Evolutionary conservation across 257 asterid genomes (phyloP).

Genomic region (Phtheirospermum japonicum): DNA sequence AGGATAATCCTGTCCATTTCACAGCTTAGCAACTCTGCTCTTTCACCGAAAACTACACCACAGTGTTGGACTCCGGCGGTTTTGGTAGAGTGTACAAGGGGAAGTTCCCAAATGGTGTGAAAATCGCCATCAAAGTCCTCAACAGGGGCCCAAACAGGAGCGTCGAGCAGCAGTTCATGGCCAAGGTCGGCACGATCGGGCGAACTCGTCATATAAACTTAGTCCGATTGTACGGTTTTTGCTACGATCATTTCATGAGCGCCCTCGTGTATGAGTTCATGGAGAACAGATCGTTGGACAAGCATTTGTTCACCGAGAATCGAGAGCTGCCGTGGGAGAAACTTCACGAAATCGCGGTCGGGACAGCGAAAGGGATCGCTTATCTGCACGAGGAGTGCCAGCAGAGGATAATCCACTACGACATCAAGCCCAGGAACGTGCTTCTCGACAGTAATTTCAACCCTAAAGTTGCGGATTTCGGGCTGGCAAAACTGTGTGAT

Average conservation of each 20-base stretch:
- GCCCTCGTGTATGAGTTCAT: conserved; percentile 40
- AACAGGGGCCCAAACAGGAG: conserved; percentile 19
- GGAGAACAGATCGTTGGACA: conserved; percentile 38
- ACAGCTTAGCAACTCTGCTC: conserved; percentile 31
- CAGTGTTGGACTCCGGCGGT: conserved; percentile 32
- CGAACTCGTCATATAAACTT: conserved; percentile 34
- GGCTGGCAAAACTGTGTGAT: conserved; percentile 34
- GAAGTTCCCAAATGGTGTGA: conserved; percentile 34
- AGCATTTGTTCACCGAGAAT: conserved; percentile 27
- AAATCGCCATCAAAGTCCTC: conserved; percentile 38
- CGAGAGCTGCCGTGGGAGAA: conserved; percentile 31
- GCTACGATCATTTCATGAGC: conserved; percentile 33
- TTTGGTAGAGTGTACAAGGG: conserved; percentile 41
- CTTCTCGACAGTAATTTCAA: conserved; percentile 32
- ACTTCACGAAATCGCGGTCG: conserved; percentile 34
- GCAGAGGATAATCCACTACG: conserved; percentile 38
- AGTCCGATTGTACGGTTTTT: conserved; percentile 38
- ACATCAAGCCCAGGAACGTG: conserved; percentile 37
- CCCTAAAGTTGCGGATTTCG: conserved; percentile 42
- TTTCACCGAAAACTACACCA: conserved; percentile 31
- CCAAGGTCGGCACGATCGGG: conserved; percentile 39
- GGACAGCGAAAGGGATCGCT: conserved; percentile 36
- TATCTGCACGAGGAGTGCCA: conserved; percentile 37
- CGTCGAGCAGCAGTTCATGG: conserved; percentile 40
- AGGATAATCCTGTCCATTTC: conserved; percentile 36